Evolutionary conservation across 1,284 basidiomycete genomes (phyloP).

Genomic region (Entoloma clypeatum): DNA sequence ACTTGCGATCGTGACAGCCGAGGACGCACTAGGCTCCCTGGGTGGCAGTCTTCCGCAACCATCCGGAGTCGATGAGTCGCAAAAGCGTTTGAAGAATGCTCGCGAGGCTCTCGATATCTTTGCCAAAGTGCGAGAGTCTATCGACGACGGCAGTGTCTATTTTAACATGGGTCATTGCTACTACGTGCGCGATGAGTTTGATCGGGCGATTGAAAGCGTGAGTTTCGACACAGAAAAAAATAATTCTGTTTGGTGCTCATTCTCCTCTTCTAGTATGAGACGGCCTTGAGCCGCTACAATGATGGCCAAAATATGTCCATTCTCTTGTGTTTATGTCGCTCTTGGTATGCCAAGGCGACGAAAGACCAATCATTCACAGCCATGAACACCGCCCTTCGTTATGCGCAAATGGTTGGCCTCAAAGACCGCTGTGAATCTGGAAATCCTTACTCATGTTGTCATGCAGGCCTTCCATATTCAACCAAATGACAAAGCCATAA

Average conservation of each 20-base stretch:
- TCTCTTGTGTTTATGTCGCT: conserved; percentile 79
- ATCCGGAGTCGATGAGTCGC: conserved; percentile 57
- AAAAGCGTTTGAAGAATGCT: conserved; percentile 64
- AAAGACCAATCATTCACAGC: conserved; percentile 79
- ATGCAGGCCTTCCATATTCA: conserved; percentile 74
- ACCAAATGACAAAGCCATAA: conserved; percentile 81
- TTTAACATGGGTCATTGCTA: conserved; percentile 95
- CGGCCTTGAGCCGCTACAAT: conserved; percentile 75
- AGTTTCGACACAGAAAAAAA: too few relatives aligned
- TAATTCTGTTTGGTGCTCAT: not conserved
- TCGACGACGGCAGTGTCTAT: conserved; percentile 84
- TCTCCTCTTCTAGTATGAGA: conserved; percentile 68
- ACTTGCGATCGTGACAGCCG: conserved; percentile 86
- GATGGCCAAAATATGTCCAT: conserved; percentile 66
- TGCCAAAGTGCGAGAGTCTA: conserved; percentile 82
- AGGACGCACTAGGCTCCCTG: conserved; percentile 75
- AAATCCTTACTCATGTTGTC: conserved; percentile 1
- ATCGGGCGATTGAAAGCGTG: conserved; percentile 90
- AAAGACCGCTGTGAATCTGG: too few relatives aligned
- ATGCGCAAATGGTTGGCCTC: conserved; percentile 80
- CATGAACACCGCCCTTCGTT: conserved; percentile 77
- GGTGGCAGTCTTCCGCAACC: conserved; percentile 45
- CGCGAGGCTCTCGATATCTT: conserved; percentile 85
- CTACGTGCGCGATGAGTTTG: conserved; percentile 87
- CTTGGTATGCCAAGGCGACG: conserved; percentile 90